Evolutionary conservation across 495 filamentous ascomycete species (phyloP).

Genomic region (Lepraria neglecta): DNA sequence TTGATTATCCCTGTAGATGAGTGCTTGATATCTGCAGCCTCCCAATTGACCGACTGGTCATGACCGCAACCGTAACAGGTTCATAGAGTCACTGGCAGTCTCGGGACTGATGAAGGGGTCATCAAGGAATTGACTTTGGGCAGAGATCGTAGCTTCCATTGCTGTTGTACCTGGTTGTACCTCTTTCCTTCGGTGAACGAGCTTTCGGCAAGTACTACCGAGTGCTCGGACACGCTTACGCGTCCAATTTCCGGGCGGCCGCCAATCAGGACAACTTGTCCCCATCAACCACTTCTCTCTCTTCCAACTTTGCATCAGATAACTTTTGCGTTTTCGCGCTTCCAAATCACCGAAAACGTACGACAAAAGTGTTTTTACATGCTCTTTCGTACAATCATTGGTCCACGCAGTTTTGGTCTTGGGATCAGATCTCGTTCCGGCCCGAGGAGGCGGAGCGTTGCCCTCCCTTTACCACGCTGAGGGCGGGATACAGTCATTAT

Average conservation of each 20-base stretch:
- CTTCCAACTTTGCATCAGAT: constrained; percentile 3
- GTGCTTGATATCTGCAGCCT: background rate
- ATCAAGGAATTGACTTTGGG: too few relatives aligned
- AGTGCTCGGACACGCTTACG: background rate
- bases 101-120: too few relatives aligned
- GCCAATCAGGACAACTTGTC: constrained; percentile 1
- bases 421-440: background rate
- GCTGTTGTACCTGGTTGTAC: too few relatives aligned
- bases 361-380: background rate
- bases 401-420: too few relatives aligned
- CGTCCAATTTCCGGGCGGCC: background rate
- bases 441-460: background rate
- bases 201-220: too few relatives aligned
- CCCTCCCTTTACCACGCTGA: background rate
- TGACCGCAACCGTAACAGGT: too few relatives aligned
- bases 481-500: background rate
- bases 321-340: background rate
- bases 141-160: too few relatives aligned
- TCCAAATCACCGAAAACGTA: background rate
- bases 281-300: background rate
- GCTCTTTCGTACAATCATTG: background rate
- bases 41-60: background rate
- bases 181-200: too few relatives aligned
- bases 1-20: background rate
- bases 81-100: too few relatives aligned